Conservation (phyloP, 441 rosid genomes). For the Arabidopsis hybrid region DNA sequence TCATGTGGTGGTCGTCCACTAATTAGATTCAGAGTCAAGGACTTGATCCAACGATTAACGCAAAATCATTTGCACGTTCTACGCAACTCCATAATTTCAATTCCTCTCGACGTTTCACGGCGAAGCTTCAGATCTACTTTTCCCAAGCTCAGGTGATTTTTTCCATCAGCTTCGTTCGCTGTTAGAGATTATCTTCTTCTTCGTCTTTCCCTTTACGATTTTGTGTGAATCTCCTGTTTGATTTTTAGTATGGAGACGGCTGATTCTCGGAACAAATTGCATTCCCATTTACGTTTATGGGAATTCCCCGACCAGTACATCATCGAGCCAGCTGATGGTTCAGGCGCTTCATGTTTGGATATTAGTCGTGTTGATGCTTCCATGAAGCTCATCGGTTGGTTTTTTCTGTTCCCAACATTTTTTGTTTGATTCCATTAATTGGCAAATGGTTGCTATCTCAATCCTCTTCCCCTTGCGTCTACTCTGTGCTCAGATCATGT, state of each 20-base stretch:
- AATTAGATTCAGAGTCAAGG: background rate
- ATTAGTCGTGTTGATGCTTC: conserved; percentile 71
- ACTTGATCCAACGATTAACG: conserved; percentile 38
- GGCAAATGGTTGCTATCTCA: background rate
- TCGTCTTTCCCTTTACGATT: conserved; percentile 3
- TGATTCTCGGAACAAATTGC: conserved; percentile 75
- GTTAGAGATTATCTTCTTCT: background rate
- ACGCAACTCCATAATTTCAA: conserved; percentile 30
- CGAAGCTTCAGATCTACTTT: conserved; percentile 39
- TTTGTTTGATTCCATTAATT: background rate
- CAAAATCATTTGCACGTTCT: conserved; percentile 42
- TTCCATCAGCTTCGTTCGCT: background rate
- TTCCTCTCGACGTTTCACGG: conserved; percentile 31
- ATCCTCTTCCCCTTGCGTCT: background rate
- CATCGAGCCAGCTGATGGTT: conserved; percentile 88
- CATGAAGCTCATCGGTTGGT: conserved; percentile 69
- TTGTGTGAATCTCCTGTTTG: background rate
- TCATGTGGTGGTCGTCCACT: conserved; percentile 36
- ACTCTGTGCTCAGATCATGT: conserved; percentile 59
- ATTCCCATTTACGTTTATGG: conserved; percentile 80
- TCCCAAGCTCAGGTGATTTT: conserved; percentile 31
- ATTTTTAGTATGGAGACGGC: conserved; percentile 65
- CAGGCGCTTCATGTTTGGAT: conserved; percentile 61
- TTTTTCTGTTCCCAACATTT: background rate
- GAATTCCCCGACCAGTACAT: conserved; percentile 89